These are phyloP conservation scores for Mariannaea sp. DNA, from an alignment of 2,329 filamentous ascomycete species.

Conservation along the genomic window DNA sequence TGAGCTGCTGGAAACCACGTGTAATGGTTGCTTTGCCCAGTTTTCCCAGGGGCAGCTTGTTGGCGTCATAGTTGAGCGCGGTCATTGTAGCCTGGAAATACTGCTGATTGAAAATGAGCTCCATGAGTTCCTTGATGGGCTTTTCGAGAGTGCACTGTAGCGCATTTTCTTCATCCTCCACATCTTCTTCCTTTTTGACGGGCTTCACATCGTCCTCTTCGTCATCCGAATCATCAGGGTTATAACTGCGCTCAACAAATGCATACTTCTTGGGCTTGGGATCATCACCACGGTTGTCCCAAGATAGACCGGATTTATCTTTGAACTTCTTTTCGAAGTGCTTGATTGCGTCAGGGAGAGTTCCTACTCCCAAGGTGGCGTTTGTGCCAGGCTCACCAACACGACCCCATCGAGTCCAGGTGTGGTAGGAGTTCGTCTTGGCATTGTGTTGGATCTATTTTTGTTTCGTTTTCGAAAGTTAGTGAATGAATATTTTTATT, in stretches of 20 bases:
- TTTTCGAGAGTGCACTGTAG: constrained; percentile 62
- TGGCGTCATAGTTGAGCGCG: constrained; percentile 70
- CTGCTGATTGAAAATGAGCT: constrained; percentile 80
- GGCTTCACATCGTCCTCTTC: constrained; percentile 46
- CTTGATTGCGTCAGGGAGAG: constrained; percentile 50
- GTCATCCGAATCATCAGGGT: constrained; percentile 64
- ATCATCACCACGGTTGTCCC: constrained; percentile 56
- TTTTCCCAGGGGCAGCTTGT: constrained; percentile 83
- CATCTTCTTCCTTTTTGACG: constrained; percentile 45
- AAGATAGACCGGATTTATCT: constrained; percentile 62
- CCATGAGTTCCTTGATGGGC: constrained; percentile 70
- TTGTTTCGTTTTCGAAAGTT: too few relatives aligned
- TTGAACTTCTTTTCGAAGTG: constrained; percentile 67
- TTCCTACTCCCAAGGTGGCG: constrained; percentile 49
- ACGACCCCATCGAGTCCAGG: constrained; percentile 82
- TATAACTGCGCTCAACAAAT: constrained; percentile 80
- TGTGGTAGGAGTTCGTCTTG: constrained; percentile 51
- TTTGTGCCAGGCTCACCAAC: constrained; percentile 66
- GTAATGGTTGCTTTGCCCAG: constrained; percentile 78
- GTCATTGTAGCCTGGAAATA: constrained; percentile 72
- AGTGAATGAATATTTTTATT: too few relatives aligned
- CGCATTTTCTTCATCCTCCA: constrained; percentile 40
- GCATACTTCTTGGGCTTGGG: constrained; percentile 75
- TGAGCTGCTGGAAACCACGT: constrained; percentile 76
- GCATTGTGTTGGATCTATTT: constrained; percentile 50